Conservation (phyloP, 2,329 filamentous ascomycete species). For the Exophiala sp. region DNA sequence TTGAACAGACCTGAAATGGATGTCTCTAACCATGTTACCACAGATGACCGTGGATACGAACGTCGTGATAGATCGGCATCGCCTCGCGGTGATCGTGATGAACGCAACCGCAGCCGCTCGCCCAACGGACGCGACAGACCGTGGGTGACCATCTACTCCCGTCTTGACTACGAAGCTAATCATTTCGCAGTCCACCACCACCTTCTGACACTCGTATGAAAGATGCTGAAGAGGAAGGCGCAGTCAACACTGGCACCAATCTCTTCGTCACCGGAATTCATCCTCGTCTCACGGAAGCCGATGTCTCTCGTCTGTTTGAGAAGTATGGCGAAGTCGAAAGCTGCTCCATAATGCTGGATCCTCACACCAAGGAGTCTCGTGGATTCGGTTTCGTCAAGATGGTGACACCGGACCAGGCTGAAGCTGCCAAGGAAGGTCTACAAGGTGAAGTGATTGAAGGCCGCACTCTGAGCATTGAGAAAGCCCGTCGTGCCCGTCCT, state of each 20-base stretch:
- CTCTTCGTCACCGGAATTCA: conserved; percentile 98
- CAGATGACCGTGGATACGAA: conserved; percentile 58
- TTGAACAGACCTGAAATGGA: not conserved
- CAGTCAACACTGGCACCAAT: conserved; percentile 90
- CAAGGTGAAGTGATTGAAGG: conserved; percentile 95
- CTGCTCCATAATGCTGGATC: conserved; percentile 99
- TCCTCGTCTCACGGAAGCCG: conserved; percentile 79
- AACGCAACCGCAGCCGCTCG: conserved; percentile 59
- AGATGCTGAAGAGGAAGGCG: conserved; percentile 57
- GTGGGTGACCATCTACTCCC: conserved; percentile 34
- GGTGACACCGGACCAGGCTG: conserved; percentile 88
- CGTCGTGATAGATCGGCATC: conserved; percentile 63
- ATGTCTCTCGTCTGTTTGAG: conserved; percentile 91
- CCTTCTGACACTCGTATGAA: conserved; percentile 43
- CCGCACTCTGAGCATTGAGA: conserved; percentile 95
- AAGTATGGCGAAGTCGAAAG: conserved; percentile 99
- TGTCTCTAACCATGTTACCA: not conserved
- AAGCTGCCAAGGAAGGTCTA: conserved; percentile 91
- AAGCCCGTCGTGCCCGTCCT: conserved; percentile 89
- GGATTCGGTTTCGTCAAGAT: conserved; percentile 99
- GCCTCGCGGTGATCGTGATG: conserved; percentile 53
- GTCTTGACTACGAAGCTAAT: conserved; percentile 19
- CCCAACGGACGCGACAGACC: conserved; percentile 54
- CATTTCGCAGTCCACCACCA: conserved; percentile 38
- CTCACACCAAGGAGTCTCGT: conserved; percentile 96